A percentile compares a stretch with the other conserved stretches of the same genome.
These are phyloP conservation scores for Physaria fendleri DNA, from an alignment of 345 rosid species.

Conservation along the genomic window DNA sequence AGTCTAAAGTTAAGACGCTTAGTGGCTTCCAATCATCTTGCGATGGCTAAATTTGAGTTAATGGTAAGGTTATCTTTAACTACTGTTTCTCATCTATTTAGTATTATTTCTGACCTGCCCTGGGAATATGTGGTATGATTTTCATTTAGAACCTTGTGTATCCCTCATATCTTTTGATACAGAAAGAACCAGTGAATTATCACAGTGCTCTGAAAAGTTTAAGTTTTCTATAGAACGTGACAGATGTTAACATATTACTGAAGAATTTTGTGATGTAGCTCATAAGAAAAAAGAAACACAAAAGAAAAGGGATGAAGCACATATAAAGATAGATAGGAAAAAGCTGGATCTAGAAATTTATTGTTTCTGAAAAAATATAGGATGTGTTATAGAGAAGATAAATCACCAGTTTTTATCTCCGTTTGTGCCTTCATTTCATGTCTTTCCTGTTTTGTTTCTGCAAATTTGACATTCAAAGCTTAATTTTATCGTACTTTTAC, in stretches of 20 bases:
- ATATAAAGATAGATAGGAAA: background rate
- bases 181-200: background rate
- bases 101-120: background rate
- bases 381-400: background rate
- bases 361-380: background rate
- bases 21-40: slow-evolving; percentile 90
- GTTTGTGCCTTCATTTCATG: background rate
- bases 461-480: background rate
- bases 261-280: background rate
- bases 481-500: background rate
- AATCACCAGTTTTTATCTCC: background rate
- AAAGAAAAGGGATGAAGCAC: background rate
- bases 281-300: background rate
- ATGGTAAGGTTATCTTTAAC: slow-evolving; percentile 45
- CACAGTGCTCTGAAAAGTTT: background rate
- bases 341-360: background rate
- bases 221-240: background rate
- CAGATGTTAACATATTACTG: background rate
- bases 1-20: slow-evolving; percentile 67
- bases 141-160: background rate
- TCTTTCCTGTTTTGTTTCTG: background rate
- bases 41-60: slow-evolving; percentile 89
- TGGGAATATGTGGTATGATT: background rate
- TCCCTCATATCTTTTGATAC: background rate
- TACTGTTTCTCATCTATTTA: background rate